Base-by-base conservation (phyloP, 768 basidiomycete genomes). In the Filobasidium wieringae region DNA sequence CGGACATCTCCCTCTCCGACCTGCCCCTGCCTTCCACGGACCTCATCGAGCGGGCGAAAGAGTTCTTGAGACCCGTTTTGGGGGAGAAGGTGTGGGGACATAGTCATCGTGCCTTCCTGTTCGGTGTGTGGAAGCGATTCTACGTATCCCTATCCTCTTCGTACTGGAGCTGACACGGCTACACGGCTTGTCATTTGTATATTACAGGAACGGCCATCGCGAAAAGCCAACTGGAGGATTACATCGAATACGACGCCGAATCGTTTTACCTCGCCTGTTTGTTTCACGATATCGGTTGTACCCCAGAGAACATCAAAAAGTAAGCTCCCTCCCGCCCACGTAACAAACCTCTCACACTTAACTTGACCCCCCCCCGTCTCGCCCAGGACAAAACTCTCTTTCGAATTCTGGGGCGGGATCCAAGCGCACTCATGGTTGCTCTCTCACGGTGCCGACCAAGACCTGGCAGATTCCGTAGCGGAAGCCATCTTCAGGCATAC, bases 401-500 rank as follows among this genome's bases (percentile, higher is more conserved):
- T 81, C 63, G 80, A 81, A 69, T 80, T 79, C 72, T 79, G 79
- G 65, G 79, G 80, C 47, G 80, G 75, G 19, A 78, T 81, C 53
- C 74, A 80, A 12, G 80, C 79, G 33, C 77, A 79, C 31, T 24
- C 55, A 54, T 60, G 59, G 59, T 70, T 78, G 37, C 78, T 80
- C 39, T 65, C 79, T 24, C 64, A 76, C 29, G 77, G 77, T 1
- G 78, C 78, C 12, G 68, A 71, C 0, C 77, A 78, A 66, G 78
- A 80, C 62, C 78, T 80, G 60, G 79, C 80, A 12, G 80, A 80
- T 63, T 75, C 76, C 49, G 76, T 80, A 11, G 79, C 78, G 62
- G 80, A 80, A 61, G 78, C 78, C 37, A 78, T 80, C 61, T 72
- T 79, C 50, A 67, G 52, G 2, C 61, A 58, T 26, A 52, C 52